phyloP scores from a whole-genome alignment of 2,329 filamentous ascomycete species.

The Exophiala lecanii-corni region DNA sequence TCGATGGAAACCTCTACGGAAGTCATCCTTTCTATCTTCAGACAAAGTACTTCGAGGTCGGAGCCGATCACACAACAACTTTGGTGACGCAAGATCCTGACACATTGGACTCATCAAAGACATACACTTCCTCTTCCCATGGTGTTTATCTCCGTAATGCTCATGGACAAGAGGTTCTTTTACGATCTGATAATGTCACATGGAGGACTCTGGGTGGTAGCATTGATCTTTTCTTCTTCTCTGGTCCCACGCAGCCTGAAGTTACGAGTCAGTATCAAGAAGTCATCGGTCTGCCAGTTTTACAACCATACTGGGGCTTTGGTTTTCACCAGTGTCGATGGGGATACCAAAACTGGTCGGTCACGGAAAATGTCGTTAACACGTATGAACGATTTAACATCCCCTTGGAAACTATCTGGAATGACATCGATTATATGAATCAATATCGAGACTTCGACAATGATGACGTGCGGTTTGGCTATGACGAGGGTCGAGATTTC shows the following conservation, averaged over 20 bases:
- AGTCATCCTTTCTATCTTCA: slow-evolving; percentile 75
- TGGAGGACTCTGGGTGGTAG: slow-evolving; percentile 72
- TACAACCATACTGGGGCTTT: slow-evolving; percentile 78
- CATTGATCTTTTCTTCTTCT: slow-evolving; percentile 75
- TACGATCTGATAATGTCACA: slow-evolving; percentile 60
- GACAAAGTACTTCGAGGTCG: slow-evolving; percentile 65
- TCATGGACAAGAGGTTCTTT: slow-evolving; percentile 68
- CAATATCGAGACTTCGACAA: slow-evolving; percentile 57
- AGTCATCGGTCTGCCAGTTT: slow-evolving; percentile 64
- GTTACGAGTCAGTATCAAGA: slow-evolving; percentile 69
- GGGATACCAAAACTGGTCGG: slow-evolving; percentile 69
- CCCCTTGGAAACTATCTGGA: slow-evolving; percentile 51
- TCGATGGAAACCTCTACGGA: slow-evolving; percentile 66
- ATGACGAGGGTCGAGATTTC: slow-evolving; percentile 48
- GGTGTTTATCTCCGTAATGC: slow-evolving; percentile 73
- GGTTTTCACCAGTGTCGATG: slow-evolving; percentile 81
- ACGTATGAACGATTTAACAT: slow-evolving; percentile 53
- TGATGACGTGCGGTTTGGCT: slow-evolving; percentile 49
- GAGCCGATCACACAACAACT: slow-evolving; percentile 44
- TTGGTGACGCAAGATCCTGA: slow-evolving; percentile 53
- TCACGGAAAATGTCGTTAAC: slow-evolving; percentile 53
- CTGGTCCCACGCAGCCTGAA: slow-evolving; percentile 63
- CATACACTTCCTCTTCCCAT: slow-evolving; percentile 59
- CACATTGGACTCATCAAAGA: slow-evolving; percentile 39
- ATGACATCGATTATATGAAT: slow-evolving; percentile 52